These are phyloP conservation scores for Eucalyptus curtisii DNA, from an alignment of 345 rosid species.

Conservation along the genomic window DNA sequence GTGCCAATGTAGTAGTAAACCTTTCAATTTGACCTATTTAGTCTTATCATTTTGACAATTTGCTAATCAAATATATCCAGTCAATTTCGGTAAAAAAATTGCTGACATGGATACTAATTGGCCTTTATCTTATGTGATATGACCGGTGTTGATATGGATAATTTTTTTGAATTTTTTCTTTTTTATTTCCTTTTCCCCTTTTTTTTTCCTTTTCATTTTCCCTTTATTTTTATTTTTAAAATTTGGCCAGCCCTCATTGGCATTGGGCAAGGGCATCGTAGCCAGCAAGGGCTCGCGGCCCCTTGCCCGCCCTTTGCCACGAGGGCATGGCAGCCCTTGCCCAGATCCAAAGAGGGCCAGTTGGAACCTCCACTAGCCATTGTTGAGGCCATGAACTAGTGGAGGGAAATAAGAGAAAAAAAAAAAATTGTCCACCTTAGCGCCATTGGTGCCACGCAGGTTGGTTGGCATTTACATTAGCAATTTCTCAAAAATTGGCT, in stretches of 20 bases:
- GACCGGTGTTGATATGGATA: fast-evolving
- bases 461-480: fast-evolving
- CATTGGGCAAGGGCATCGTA: no score
- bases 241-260: background rate
- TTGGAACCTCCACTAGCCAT: background rate
- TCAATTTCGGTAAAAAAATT: background rate
- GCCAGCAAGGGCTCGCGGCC: no score
- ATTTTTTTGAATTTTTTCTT: no score
- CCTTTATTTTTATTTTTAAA: no score
- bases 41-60: background rate
- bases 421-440: no score
- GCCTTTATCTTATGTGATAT: background rate
- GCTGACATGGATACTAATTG: background rate
- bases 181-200: no score
- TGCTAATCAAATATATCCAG: no score
- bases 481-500: no score
- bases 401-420: background rate
- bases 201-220: no score
- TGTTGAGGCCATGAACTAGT: background rate
- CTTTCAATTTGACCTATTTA: no score
- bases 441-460: background rate
- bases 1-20: no score
- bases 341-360: background rate
- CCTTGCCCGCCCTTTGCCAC: no score
- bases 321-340: background rate